Evolutionary conservation across 306 rosid species (phyloP), one percentile per base, ranked within the genome.

Genomic region (Mucuna pruriens): DNA sequence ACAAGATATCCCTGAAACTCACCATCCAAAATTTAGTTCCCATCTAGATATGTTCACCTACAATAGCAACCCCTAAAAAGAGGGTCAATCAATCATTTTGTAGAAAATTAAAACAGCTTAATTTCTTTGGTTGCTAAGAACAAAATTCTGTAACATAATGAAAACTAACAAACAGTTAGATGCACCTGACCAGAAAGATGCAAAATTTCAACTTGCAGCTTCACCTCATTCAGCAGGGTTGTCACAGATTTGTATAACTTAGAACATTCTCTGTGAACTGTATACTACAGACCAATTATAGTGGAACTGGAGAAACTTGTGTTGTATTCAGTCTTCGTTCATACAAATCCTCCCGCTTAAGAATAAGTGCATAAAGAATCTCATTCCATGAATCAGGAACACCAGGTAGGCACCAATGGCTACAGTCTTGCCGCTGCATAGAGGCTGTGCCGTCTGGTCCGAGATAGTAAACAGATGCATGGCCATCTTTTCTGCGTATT

Each of bases 381-480:
- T 90, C 97, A 20, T 94, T 94, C 98, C 98, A 94, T 4, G 90
- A 86, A 87, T 94, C 98, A 9, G 98, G 98, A 52, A 94, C 97
- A 8, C 98, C 98, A 0, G 98, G 98, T 34, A 94, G 87, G 82
- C 98, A 94, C 98, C 98, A 94, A 82, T 94, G 98, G 79, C 98
- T 94, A 88, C 98, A 94, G 82, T 94, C 98, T 81, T 94, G 97
- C 42, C 72, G 89, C 76, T 61, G 82, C 84, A 91, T 39, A 31
- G 97, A 33, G 60, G 94, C 96, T 5, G 83, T 80, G 8, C 92
- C 78, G 48, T 44, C 71, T 34, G 84, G 85, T 23, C 92, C 97
- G 0, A 71, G 46, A 79, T 94, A 90, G 84, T 92, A 94, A 46
- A 91, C 34, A 9, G 98, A 92, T 0, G 97, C 78, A 76, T 94